These are phyloP conservation scores for Tolypocladium inflatum DNA, from an alignment of 2,329 filamentous ascomycete species.

Conservation along the genomic window DNA sequence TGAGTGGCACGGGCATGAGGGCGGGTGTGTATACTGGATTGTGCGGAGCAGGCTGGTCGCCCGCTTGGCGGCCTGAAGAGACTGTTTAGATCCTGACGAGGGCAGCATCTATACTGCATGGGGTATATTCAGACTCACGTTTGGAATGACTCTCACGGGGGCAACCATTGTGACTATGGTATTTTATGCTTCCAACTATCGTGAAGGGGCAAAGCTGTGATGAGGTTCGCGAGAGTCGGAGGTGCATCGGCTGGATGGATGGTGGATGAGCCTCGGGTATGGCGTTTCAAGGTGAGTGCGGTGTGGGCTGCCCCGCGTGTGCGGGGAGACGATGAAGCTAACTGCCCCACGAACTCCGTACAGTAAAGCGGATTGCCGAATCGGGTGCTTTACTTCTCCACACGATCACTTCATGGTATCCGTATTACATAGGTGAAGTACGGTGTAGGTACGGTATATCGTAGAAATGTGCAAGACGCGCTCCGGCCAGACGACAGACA, in stretches of 20 bases:
- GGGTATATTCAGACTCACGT: conserved; percentile 15
- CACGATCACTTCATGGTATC: too few species aligned
- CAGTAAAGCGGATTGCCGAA: background rate
- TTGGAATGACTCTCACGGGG: conserved; percentile 22
- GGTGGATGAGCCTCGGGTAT: background rate
- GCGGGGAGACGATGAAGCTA: background rate
- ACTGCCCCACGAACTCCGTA: background rate
- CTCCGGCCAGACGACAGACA: background rate
- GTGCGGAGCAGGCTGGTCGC: conserved; percentile 71
- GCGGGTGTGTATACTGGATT: conserved; percentile 84
- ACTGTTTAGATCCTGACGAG: background rate
- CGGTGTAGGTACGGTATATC: too few species aligned
- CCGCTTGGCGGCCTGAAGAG: conserved; percentile 44
- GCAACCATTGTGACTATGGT: conserved; percentile 14
- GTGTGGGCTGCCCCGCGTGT: background rate
- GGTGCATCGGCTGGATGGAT: background rate
- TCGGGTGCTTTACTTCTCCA: background rate
- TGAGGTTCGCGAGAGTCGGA: too few species aligned
- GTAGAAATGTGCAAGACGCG: background rate
- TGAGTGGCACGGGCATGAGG: conserved; percentile 83
- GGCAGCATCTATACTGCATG: background rate
- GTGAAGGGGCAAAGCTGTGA: background rate
- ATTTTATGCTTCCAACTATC: background rate
- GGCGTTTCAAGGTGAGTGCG: background rate
- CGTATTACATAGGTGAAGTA: too few species aligned